Evolutionary conservation across 129 eudicot species (phyloP), one percentile per base, ranked within the genome.

Genomic region (Gnaphalium uliginosum): DNA sequence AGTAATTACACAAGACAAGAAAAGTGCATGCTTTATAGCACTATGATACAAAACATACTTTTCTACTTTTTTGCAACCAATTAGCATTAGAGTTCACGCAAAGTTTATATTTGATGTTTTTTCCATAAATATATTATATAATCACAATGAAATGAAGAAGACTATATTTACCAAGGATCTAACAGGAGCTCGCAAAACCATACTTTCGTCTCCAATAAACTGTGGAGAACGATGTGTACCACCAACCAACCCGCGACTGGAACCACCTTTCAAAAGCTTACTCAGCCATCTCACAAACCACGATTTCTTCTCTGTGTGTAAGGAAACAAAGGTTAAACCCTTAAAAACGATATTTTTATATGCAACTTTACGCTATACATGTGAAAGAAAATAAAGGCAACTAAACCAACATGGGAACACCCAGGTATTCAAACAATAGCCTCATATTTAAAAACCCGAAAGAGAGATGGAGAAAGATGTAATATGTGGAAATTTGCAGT

Each of bases 231-330:
- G 90, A 54, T 79, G 82, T 14, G 81, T 82, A 60, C 85, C 78
- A 22, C 72, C 68, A 18, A 76, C 65, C 39, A 26, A 75, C 59
- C 75, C 77, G 8, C 91, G 80, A 46, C 67, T 73, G 61, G 85
- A 85, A 43, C 87, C 90, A 33, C 86, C 84, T 80, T 85, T 93
- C 68, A 93, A 93, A 23, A 90, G 68, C 83, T 88, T 90, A 78
- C 87, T 87, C 76, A 94, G 78, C 98, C 97, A 90, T 88, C 87
- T 94, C 97, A 90, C 87, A 75, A 90, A 87, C 78, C 96, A 82
- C 4, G 96, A 94, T 51, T 85, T 94, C 77, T 83, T 86, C 82
- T 88, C 98, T 85, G 90, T 72, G 71, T 82, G 35, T 53, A 84
- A 84, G 82, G 87, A 87, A 87, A 85, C 81, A 86, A 83, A 74